Evolutionary conservation across 1,284 basidiomycete genomes (phyloP).

Genomic region (Marasmius sp.): DNA sequence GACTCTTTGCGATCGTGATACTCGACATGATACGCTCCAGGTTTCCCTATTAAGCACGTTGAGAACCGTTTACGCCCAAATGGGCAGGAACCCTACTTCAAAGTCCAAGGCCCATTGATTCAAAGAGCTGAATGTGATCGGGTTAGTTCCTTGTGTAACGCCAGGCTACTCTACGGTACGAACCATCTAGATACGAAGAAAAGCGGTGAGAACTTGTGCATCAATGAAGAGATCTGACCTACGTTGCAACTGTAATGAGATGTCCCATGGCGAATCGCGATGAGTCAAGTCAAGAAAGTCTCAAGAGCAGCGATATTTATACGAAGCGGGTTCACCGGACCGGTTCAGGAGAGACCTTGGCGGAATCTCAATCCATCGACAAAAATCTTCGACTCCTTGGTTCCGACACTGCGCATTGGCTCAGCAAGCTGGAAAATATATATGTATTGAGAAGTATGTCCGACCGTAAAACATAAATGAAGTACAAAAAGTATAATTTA

Average conservation of each 20-base stretch:
- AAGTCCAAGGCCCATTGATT: constrained; percentile 98
- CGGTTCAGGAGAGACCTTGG: no score
- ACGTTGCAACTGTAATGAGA: constrained; percentile 31
- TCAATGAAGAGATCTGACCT: constrained; percentile 11
- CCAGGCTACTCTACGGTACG: constrained; percentile 2
- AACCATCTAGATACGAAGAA: constrained; percentile 39
- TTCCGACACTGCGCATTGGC: no score
- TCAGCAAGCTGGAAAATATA: no score
- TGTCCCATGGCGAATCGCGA: constrained; percentile 7
- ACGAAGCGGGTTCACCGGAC: no score
- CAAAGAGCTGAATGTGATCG: constrained; percentile 63
- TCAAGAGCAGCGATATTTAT: no score
- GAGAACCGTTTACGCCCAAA: background rate
- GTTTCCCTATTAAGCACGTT: constrained; percentile 66
- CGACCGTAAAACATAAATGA: no score
- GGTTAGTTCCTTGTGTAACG: background rate
- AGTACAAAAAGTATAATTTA: no score
- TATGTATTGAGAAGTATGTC: no score
- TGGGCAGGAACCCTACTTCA: constrained; percentile 47
- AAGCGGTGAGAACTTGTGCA: background rate
- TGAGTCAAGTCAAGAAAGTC: background rate
- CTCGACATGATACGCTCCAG: constrained; percentile 88
- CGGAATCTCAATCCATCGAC: no score
- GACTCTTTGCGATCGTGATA: constrained; percentile 83
- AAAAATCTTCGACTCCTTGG: no score